Evolutionary conservation across 257 asterid genomes (phyloP).

Genomic region (Cordia subcordata): DNA sequence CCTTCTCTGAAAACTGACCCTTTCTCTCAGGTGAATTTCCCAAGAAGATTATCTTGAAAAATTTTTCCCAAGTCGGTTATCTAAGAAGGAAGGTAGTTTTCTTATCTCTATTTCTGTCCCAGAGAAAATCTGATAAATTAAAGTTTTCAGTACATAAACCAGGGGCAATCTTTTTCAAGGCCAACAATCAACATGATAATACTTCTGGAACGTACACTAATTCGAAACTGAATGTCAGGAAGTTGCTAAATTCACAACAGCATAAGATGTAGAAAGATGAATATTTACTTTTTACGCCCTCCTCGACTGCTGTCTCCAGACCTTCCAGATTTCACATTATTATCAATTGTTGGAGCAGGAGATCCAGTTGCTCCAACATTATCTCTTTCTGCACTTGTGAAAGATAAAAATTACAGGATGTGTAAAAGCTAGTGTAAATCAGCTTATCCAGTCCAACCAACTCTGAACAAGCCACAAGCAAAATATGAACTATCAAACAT

Average conservation of each 20-base stretch:
- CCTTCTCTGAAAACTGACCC: too few relatives aligned
- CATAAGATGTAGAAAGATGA: conserved; percentile 5
- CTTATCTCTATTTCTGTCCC: too few relatives aligned
- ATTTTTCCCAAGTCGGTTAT: too few relatives aligned
- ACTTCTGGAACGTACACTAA: not conserved
- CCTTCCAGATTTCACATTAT: conserved; percentile 65
- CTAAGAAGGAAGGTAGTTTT: too few relatives aligned
- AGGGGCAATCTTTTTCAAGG: too few relatives aligned
- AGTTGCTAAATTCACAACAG: not conserved
- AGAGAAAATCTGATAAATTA: too few relatives aligned
- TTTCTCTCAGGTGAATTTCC: too few relatives aligned
- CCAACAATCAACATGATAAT: too few relatives aligned
- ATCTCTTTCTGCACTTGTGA: conserved; percentile 59
- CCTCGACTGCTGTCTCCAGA: conserved; percentile 78
- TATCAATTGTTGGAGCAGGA: conserved; percentile 47
- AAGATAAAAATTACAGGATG: not conserved
- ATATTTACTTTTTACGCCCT: conserved; percentile 81
- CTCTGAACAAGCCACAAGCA: not conserved
- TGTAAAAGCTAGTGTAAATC: not conserved
- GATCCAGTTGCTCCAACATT: conserved; percentile 14
- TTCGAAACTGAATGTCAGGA: not conserved
- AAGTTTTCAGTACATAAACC: too few relatives aligned
- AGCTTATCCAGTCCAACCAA: not conserved
- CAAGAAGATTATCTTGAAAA: too few relatives aligned
- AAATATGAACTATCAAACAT: conserved; percentile 5